phyloP scores from a whole-genome alignment of 345 rosid genomes.

The Chamaenerion angustifolium region DNA sequence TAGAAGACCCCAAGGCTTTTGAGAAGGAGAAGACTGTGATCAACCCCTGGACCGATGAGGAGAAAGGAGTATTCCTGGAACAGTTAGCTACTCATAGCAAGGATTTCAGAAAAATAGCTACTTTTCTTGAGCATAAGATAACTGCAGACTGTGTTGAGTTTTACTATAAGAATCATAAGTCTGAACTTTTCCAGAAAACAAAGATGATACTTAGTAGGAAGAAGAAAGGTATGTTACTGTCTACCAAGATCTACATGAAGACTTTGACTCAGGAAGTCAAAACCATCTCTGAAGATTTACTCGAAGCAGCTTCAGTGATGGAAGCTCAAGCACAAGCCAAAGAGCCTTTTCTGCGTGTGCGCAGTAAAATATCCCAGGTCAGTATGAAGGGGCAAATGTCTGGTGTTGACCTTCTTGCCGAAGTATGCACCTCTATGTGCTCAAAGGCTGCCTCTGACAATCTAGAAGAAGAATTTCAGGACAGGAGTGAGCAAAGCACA shows the following conservation, averaged over 20 bases:
- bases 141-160: conserved; percentile 95
- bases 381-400: conserved; percentile 51
- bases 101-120: conserved; percentile 73
- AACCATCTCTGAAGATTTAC: conserved; percentile 56
- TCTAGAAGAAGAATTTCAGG: conserved; percentile 31
- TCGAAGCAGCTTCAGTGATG: conserved; percentile 57
- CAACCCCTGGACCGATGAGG: conserved; percentile 83
- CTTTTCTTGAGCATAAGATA: conserved; percentile 73
- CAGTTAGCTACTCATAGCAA: conserved; percentile 65
- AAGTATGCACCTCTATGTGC: conserved; percentile 60
- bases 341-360: conserved; percentile 31
- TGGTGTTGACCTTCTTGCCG: conserved; percentile 77
- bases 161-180: conserved; percentile 94
- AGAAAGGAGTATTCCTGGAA: conserved; percentile 58
- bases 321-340: conserved; percentile 31
- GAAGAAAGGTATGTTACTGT: conserved; percentile 35
- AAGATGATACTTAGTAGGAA: conserved; percentile 52
- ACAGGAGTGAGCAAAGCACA: too few relatives aligned
- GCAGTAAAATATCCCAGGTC: conserved; percentile 20
- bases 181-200: conserved; percentile 69
- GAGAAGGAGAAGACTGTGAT: conserved; percentile 84
- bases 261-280: conserved; percentile 59
- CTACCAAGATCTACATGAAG: conserved; percentile 43
- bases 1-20: conserved; percentile 80
- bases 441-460: conserved; percentile 55